Percentiles rank a stretch among this genome's conserved stretches.
These are phyloP conservation scores for Metarhizium guizhouense DNA, from an alignment of 2,329 filamentous ascomycete species.

Conservation along the genomic window DNA sequence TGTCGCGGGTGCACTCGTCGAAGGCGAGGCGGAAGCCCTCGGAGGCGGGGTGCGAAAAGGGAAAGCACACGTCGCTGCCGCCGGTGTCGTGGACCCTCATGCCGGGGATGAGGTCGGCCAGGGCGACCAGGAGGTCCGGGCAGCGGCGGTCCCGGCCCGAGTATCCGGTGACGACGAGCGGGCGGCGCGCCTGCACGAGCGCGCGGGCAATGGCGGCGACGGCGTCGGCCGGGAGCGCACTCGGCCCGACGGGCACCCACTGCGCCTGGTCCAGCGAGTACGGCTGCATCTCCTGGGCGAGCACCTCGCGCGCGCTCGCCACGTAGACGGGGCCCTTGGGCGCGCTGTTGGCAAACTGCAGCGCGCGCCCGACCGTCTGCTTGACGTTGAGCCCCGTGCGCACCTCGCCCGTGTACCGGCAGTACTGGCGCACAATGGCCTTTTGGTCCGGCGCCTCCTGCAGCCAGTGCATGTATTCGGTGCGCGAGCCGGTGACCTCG, in stretches of 20 bases:
- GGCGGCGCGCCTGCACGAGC: constrained; percentile 54
- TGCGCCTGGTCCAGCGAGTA: constrained; percentile 59
- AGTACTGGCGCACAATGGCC: constrained; percentile 75
- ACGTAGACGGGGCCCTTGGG: constrained; percentile 77
- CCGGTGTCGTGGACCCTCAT: constrained; percentile 67
- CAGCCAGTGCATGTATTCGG: constrained; percentile 82
- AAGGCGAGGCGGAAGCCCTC: constrained; percentile 60
- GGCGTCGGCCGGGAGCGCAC: constrained; percentile 44
- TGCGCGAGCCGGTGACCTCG: constrained; percentile 67
- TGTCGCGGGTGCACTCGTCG: constrained; percentile 59
- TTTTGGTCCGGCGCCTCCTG: constrained; percentile 79
- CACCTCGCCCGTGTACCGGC: constrained; percentile 73
- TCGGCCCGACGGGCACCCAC: constrained; percentile 64
- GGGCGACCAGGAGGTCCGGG: constrained; percentile 51
- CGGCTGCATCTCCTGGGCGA: constrained; percentile 75
- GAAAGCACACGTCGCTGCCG: constrained; percentile 73
- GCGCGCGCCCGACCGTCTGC: constrained; percentile 77
- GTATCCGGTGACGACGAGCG: constrained; percentile 64
- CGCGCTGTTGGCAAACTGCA: constrained; percentile 71
- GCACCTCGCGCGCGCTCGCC: constrained; percentile 67
- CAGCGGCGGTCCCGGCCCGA: constrained; percentile 58
- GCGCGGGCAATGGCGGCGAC: constrained; percentile 52
- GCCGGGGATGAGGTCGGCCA: constrained; percentile 60
- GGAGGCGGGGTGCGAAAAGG: constrained; percentile 52
- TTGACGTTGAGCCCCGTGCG: constrained; percentile 80